These are phyloP conservation scores for Blastobotrys ciferrii DNA, from an alignment of 1,139 yeast genomes.

Conservation along the genomic window DNA sequence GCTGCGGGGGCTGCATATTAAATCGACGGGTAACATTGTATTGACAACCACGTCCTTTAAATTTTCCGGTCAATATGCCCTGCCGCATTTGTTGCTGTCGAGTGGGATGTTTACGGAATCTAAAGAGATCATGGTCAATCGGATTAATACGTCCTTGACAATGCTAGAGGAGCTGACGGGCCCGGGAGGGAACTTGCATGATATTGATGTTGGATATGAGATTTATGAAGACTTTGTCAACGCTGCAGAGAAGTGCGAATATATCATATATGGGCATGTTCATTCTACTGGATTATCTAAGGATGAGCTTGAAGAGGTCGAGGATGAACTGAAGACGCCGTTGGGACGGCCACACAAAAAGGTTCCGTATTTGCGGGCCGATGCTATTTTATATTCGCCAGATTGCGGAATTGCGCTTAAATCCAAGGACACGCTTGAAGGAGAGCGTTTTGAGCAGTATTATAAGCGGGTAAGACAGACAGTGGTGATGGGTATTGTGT, in stretches of 20 bases:
- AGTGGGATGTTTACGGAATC: slow-evolving; percentile 45
- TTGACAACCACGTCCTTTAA: slow-evolving; percentile 68
- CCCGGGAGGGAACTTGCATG: neutral
- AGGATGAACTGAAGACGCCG: slow-evolving; percentile 68
- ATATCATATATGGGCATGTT: slow-evolving; percentile 63
- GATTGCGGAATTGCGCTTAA: slow-evolving; percentile 71
- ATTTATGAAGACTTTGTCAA: slow-evolving; percentile 54
- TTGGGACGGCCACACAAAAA: slow-evolving; percentile 67
- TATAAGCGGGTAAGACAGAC: slow-evolving; percentile 38
- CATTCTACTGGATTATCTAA: slow-evolving; percentile 54
- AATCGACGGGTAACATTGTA: slow-evolving; percentile 64
- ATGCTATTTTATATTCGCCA: slow-evolving; percentile 74
- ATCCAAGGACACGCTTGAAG: slow-evolving; percentile 45
- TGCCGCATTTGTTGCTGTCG: slow-evolving; percentile 50
- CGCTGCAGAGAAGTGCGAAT: slow-evolving; percentile 59
- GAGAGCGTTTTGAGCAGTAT: slow-evolving; percentile 55
- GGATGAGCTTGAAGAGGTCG: slow-evolving; percentile 58
- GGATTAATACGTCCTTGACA: slow-evolving; percentile 42
- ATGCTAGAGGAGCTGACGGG: slow-evolving; percentile 1
- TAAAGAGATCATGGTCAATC: slow-evolving; percentile 40
- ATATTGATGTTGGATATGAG: slow-evolving; percentile 22
- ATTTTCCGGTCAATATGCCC: slow-evolving; percentile 59
- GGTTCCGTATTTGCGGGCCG: slow-evolving; percentile 56
- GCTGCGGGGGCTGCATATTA: slow-evolving; percentile 68
- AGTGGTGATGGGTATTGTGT: slow-evolving; percentile 42